Evolutionary conservation across 2,329 filamentous ascomycete species (phyloP), one percentile per base, ranked within the genome.

Genomic region (Fusarium sp.): DNA sequence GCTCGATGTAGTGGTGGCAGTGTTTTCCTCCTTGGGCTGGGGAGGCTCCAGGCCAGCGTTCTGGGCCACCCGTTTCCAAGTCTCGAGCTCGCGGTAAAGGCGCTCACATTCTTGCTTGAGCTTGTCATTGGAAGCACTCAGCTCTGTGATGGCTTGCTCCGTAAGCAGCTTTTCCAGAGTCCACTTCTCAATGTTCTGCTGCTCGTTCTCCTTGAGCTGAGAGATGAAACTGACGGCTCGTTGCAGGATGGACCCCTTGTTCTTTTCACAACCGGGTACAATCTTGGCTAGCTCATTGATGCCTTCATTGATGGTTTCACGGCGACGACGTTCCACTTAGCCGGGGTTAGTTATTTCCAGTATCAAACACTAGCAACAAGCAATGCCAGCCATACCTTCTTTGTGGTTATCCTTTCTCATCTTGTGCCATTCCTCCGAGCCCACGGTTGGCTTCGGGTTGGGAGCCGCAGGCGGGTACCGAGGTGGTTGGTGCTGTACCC

Each of bases 281-380:
- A 99, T 97, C 86, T 98, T 98, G 76, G 96, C 94, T 33, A 99
- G 90, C 83, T 98, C 97, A 80, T 98, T 98, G 78, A 99, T 99
- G 59, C 97, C 97, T 84, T 99, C 97, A 76, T 99, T 99, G 82
- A 99, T 99, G 0, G 97, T 98, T 84, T 99, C 97, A 73, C 97
- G 94, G 52, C 97, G 95, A 68, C 97, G 94, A 70, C 97, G 95
- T 85, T 99, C 97, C 71, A 99, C 97, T 98, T 64, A 16, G 54
- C 9, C 29, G 57, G 76, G 69, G 76, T 83, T 79, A 81, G 77
- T 71, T 16, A 25, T 25, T 29, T 57, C 22, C 5, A 18, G 33
- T 16, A n/a, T 13, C 5, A 14, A 10, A 36, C 13, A 20, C 3
- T 4, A 29, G 22, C 2, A 58, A 25, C 8, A n/a, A 38, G 7